Conservation (phyloP, 2,329 filamentous ascomycete genomes). For the Talaromyces pinophilus region DNA sequence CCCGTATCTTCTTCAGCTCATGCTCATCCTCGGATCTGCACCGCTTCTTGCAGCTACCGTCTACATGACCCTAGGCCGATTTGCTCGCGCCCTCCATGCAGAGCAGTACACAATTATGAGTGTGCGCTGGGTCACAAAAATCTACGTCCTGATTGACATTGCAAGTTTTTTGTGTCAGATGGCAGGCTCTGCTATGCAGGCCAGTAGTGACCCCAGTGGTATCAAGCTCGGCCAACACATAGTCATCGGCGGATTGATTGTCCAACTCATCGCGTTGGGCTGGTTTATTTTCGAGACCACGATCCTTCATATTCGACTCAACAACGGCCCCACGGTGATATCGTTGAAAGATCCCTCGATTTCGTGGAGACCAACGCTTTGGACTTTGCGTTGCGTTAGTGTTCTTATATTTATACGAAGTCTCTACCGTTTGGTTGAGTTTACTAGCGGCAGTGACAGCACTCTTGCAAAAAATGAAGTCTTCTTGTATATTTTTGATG, state of each 20-base stretch:
- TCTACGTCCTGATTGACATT: slow-evolving; percentile 42
- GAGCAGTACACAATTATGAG: slow-evolving; percentile 40
- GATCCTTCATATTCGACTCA: slow-evolving; percentile 6
- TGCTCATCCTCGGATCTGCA: slow-evolving; percentile 45
- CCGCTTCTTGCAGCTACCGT: slow-evolving; percentile 43
- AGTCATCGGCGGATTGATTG: slow-evolving; percentile 12
- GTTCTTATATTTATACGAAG: slow-evolving; percentile 33
- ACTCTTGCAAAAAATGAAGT: slow-evolving; percentile 31
- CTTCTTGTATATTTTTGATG: slow-evolving; percentile 39
- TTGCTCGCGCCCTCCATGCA: slow-evolving; percentile 40
- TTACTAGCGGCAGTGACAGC: slow-evolving; percentile 21
- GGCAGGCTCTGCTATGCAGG: slow-evolving; percentile 35
- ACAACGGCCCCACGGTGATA: neutral
- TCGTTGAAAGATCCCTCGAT: neutral
- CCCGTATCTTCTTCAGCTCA: slow-evolving; percentile 41
- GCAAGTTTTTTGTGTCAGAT: slow-evolving; percentile 39
- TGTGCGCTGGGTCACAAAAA: slow-evolving; percentile 39
- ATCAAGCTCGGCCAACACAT: slow-evolving; percentile 29
- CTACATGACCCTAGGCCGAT: slow-evolving; percentile 45
- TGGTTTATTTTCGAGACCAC: neutral
- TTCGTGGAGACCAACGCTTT: slow-evolving; percentile 34
- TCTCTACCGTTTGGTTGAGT: slow-evolving; percentile 35
- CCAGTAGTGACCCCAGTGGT: slow-evolving; percentile 27
- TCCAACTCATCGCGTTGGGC: neutral
- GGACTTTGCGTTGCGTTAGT: slow-evolving; percentile 32